Evolutionary conservation across 2,329 filamentous ascomycete species (phyloP).

Genomic region (Tolypocladium inflatum): DNA sequence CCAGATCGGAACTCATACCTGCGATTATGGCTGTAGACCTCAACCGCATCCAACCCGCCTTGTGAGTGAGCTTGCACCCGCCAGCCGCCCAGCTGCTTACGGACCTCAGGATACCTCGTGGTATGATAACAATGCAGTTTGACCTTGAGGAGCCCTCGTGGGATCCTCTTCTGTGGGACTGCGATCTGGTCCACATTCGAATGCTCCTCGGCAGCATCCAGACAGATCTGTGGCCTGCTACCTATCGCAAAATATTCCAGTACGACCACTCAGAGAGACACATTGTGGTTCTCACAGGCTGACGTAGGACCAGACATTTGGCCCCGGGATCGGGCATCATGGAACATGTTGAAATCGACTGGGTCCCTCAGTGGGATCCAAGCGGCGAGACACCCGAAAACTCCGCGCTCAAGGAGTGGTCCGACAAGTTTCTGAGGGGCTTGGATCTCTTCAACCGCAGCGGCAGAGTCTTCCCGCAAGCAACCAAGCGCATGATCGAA

Average conservation of each 20-base stretch:
- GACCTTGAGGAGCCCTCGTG: constrained; percentile 69
- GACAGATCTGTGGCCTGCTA: constrained; percentile 54
- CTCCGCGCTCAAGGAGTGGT: constrained; percentile 59
- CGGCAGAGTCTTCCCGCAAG: constrained; percentile 44
- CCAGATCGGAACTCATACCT: constrained; percentile 13
- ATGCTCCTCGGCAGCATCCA: constrained; percentile 70
- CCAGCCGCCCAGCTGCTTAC: constrained; percentile 7
- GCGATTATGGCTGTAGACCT: constrained; percentile 29
- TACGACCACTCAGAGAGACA: background rate
- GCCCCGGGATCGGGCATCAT: constrained; percentile 66
- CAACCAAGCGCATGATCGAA: constrained; percentile 51
- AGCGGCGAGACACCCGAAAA: constrained; percentile 49
- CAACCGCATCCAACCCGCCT: constrained; percentile 27
- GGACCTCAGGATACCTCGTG: constrained; percentile 55
- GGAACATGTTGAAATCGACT: constrained; percentile 87
- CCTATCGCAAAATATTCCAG: constrained; percentile 60
- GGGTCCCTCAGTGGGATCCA: constrained; percentile 63
- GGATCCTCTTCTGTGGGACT: constrained; percentile 39
- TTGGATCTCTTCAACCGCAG: constrained; percentile 57
- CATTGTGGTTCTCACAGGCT: background rate
- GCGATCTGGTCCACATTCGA: constrained; percentile 77
- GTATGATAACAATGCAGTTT: constrained; percentile 44
- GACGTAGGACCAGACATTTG: constrained; percentile 49
- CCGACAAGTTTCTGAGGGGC: constrained; percentile 54
- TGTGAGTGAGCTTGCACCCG: constrained; percentile 15